Evolutionary conservation across 371 early-diverging fungal genomes (phyloP), one percentile per base, ranked within the genome.

Genomic region (Fennellomyces sp.): DNA sequence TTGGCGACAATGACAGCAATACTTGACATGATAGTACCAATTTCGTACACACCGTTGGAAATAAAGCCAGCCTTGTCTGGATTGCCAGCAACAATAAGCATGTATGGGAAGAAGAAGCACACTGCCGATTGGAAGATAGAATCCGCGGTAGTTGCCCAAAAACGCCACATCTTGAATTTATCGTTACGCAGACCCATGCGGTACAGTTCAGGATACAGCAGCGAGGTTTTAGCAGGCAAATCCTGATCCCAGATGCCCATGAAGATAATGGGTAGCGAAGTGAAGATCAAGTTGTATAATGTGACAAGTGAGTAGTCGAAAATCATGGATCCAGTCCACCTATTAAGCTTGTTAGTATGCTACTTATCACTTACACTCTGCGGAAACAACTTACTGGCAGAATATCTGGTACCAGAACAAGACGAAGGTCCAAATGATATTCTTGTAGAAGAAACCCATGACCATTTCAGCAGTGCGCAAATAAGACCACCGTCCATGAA

Each of bases 211-310:
- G 97, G 96, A 58, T 93, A 88, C 15, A 81, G 77, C 55, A 93
- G 67, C 5, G 92, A 87, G 0, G 86, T 78, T 26, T 80, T 72
- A 6, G 87, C 89, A 58, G 88, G 84, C 31, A 97, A 68, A 67
- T 96, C 97, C 73, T 94, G 95, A 73, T 97, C 98, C 79, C 96
- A 91, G 13, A 92, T 90, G 47, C 96, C 80, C 66, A 88, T 77
- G 27, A 89, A 73, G 48, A 81, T 76, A 30, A 78, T 81, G 0
- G 94, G 91, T 31, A 92, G 67, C 3, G 85, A 82, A 4, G 93
- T 91, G 63, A 92, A 94, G n/a, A 89, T 68, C 64, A 91, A 70
- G 58, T 94, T 93, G 73, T 88, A 94, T 50, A 91, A 72, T 27
- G 88, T 78, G 26, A 93, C 83, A 26, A 87, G 77, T n/a, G 90